These are phyloP conservation scores for Trypanosomatidae sp. DNA, from an alignment of 208 protist species.

Conservation along the genomic window DNA sequence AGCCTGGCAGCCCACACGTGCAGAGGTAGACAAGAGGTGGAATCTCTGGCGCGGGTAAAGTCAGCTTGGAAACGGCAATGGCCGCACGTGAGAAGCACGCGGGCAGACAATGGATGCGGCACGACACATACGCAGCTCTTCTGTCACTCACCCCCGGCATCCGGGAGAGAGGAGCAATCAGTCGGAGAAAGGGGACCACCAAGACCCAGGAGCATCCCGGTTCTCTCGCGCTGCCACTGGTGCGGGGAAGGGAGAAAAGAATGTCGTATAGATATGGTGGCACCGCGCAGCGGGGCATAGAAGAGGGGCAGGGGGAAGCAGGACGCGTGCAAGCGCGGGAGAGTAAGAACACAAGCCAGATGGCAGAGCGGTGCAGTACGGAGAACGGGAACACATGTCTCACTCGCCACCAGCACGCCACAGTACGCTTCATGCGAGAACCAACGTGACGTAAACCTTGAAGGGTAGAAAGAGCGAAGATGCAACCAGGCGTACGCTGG, in stretches of 20 bases:
- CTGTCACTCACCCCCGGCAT: constrained; percentile 1
- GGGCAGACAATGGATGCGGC: constrained; percentile 3
- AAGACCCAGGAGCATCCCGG: not conserved
- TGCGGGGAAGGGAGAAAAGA: not conserved
- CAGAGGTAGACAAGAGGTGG: constrained; percentile 9
- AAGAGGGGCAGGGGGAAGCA: not conserved
- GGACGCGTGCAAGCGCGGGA: not conserved
- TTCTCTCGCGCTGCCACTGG: not conserved
- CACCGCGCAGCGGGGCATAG: not conserved
- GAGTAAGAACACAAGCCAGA: too few relatives aligned
- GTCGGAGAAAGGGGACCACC: not conserved
- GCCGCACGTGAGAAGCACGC: constrained; percentile 1
- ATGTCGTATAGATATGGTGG: not conserved
- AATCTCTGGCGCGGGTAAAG: not conserved
- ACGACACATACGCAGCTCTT: constrained; percentile 3
- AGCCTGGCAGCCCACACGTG: not conserved
- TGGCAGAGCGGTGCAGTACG: not conserved
- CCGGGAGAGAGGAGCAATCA: not conserved
- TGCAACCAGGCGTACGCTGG: not conserved
- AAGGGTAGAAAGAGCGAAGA: not conserved
- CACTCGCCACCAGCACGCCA: not conserved
- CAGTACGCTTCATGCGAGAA: not conserved
- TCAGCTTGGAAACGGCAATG: constrained; percentile 12
- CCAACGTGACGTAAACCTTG: not conserved
- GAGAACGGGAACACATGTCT: not conserved